A percentile compares a stretch with the other conserved stretches of the same genome.
phyloP scores from a whole-genome alignment of 108 stramenopile genomes.

The Discostella pseudostelligera region DNA sequence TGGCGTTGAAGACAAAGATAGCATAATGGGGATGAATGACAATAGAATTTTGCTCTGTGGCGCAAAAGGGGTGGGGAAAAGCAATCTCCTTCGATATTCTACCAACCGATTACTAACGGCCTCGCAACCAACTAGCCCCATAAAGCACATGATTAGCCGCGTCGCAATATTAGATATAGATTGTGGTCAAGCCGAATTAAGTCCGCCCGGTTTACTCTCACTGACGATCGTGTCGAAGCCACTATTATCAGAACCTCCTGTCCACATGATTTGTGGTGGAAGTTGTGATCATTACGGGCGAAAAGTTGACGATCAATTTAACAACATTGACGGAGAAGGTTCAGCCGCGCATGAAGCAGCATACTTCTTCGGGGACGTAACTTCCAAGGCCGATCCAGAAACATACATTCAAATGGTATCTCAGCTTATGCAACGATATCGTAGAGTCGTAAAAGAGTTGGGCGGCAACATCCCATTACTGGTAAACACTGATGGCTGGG shows the following conservation, averaged over 20 bases:
- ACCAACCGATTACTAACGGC: slow-evolving; percentile 53
- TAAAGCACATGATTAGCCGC: background rate
- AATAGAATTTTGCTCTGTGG: slow-evolving; percentile 70
- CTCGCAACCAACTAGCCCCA: background rate
- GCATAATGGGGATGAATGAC: background rate
- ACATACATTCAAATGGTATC: slow-evolving; percentile 60
- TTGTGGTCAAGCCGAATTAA: slow-evolving; percentile 89
- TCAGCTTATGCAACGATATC: slow-evolving; percentile 50
- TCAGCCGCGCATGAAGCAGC: slow-evolving; percentile 41
- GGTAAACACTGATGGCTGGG: slow-evolving; percentile 94
- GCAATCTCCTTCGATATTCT: slow-evolving; percentile 77
- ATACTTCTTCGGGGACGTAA: slow-evolving; percentile 71
- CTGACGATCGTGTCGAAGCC: slow-evolving; percentile 67
- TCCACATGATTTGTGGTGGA: slow-evolving; percentile 45
- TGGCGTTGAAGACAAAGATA: background rate
- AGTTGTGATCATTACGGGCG: background rate
- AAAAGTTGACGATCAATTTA: background rate
- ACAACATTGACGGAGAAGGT: background rate
- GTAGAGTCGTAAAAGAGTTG: slow-evolving; percentile 4
- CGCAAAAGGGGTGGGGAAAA: slow-evolving; percentile 91
- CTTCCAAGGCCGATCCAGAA: slow-evolving; percentile 78
- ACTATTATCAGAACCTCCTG: slow-evolving; percentile 74
- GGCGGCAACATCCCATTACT: slow-evolving; percentile 57
- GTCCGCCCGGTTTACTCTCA: slow-evolving; percentile 81
- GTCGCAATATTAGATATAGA: slow-evolving; percentile 90